These are phyloP conservation scores for Pleurozium schreberi DNA, from an alignment of 225 moss, liverwort and hornwort genomes.

Conservation along the genomic window DNA sequence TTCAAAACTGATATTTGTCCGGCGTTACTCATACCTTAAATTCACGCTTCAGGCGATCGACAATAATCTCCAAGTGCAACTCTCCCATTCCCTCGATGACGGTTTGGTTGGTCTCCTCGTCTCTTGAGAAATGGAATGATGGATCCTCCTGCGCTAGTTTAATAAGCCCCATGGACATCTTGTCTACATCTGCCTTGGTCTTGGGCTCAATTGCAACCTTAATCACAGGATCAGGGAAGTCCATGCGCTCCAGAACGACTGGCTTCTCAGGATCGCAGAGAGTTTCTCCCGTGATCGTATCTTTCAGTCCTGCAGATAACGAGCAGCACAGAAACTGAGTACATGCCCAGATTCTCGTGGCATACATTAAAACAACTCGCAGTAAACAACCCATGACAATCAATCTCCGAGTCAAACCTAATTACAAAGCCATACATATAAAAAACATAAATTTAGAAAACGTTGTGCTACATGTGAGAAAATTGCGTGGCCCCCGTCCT, in stretches of 20 bases:
- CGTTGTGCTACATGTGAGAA: neutral
- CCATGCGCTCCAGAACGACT: constrained; percentile 96
- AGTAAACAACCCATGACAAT: neutral
- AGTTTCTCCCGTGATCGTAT: constrained; percentile 92
- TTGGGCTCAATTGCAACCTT: constrained; percentile 98
- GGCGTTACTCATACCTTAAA: constrained; percentile 53
- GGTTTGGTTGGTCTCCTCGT: constrained; percentile 98
- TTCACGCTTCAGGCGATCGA: constrained; percentile 91
- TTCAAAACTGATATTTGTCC: neutral
- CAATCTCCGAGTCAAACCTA: neutral
- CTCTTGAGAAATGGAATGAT: constrained; percentile 94
- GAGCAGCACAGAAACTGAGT: neutral
- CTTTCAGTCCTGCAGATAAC: constrained; percentile 60
- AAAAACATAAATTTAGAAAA: neutral
- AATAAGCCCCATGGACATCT: constrained; percentile 81
- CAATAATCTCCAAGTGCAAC: constrained; percentile 93
- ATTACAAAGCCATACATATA: neutral
- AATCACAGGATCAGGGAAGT: constrained; percentile 97
- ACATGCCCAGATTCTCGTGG: neutral
- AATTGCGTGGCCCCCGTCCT: neutral
- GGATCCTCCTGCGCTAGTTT: constrained; percentile 97
- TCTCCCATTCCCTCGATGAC: constrained; percentile 99
- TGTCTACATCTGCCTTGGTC: constrained; percentile 96
- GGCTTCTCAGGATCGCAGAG: constrained; percentile 72
- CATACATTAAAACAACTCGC: neutral